Base-by-base conservation (phyloP, 2,329 filamentous ascomycete genomes). In the Macrophomina phaseolina region DNA sequence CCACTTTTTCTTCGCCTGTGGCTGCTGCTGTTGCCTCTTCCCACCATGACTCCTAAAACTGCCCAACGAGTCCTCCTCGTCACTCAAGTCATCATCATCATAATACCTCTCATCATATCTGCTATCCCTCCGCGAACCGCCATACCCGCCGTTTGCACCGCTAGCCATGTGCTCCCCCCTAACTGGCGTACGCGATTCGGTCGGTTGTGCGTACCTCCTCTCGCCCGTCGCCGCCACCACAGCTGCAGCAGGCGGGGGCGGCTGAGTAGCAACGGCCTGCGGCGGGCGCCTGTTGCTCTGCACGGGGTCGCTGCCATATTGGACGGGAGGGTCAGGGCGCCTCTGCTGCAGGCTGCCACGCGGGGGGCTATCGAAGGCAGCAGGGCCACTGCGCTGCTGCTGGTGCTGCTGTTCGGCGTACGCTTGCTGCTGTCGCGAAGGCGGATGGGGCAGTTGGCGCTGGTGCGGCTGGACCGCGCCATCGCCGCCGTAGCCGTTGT, bases 1-100 rank as follows among this genome's bases (percentile, higher is more conserved):
- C 77, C 74, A 79, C 69, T 81, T 81, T 62, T 77, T 81, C 68
- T 77, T 73, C n/a, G 74, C 73, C 36, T 71, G 68, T 18, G 16
- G 2, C 30, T 42, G 73, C 14, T 53, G 53, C 56, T 42, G 68
- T 12, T n/a, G 11, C 45, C 36, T 6, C 5, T 23, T 77, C 76
- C 67, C 69, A 69, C 78, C 72, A 58, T 76, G 69, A 61, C 71
- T 69, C 67, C 76, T 72, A 9, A 74, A 80, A 7, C 40, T 52
- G 9, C 56, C 42, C 73, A 71, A 46, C 73, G 76, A 68, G 16
- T 53, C 61, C 8, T 71, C 23, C 23, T 23, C 68, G 58, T 70
- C 68, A 14, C 64, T 51, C 45, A 30, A 32, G 7, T 73, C 70
- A 32, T 73, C 70, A 38, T 73, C 73, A 23, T 77, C 70, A 45